A percentile compares a stretch with the other conserved stretches of the same genome.
phyloP scores from a whole-genome alignment of 495 filamentous ascomycete genomes.

The Hypoxylon intermedium region DNA sequence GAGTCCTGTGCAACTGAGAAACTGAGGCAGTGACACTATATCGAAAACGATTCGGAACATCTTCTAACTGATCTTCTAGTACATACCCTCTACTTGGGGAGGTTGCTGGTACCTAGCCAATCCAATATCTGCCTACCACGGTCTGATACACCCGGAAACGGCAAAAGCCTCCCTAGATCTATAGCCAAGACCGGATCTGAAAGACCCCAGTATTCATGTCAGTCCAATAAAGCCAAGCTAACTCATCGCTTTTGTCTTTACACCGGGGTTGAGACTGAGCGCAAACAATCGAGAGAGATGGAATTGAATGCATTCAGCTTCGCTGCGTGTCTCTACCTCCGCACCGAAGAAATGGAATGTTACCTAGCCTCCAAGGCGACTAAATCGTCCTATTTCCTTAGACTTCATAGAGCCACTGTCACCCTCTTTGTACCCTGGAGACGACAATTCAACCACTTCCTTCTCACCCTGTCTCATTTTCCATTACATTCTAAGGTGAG shows the following conservation, averaged over 20 bases:
- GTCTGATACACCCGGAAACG: slow-evolving; percentile 20
- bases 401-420: background rate
- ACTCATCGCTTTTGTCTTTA: slow-evolving; percentile 20
- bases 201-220: slow-evolving; percentile 9
- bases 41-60: background rate
- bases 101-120: no score
- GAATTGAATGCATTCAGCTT: slow-evolving; percentile 25
- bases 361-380: slow-evolving; percentile 1
- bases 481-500: background rate
- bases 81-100: no score
- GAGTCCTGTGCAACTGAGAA: no score
- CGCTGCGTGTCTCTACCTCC: slow-evolving; percentile 8
- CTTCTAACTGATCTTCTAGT: no score
- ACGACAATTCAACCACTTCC: slow-evolving; percentile 17
- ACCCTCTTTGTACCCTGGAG: slow-evolving; percentile 27
- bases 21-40: background rate
- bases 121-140: no score
- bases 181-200: background rate
- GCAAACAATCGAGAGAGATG: slow-evolving; percentile 3
- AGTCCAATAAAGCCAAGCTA: slow-evolving; percentile 19
- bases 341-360: slow-evolving; percentile 30
- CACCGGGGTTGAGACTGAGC: background rate
- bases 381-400: slow-evolving; percentile 11
- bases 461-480: slow-evolving; percentile 8
- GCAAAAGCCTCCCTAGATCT: background rate